phyloP scores from a whole-genome alignment of 345 rosid genomes.

The Eucalyptus pauciflora region DNA sequence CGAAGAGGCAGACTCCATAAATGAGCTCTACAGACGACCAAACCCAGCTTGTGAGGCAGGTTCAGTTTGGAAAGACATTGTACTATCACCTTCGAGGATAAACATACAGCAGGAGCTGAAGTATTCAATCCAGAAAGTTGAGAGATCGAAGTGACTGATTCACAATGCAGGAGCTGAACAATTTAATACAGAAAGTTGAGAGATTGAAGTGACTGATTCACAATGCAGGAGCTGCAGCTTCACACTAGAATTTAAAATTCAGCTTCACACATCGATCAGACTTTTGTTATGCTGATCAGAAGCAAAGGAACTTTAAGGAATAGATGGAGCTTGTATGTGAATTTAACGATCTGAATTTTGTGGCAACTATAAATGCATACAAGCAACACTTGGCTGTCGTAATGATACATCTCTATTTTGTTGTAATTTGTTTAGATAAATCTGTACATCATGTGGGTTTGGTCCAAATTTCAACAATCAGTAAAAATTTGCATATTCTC shows the following conservation, averaged over 20 bases:
- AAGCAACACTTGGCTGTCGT: not conserved
- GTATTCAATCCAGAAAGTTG: conserved; percentile 52
- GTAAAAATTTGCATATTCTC: not conserved
- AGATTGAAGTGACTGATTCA: not conserved
- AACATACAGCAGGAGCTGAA: conserved; percentile 70
- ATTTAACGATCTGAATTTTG: not conserved
- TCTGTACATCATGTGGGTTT: not conserved
- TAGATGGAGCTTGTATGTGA: not conserved
- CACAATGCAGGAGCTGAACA: conserved; percentile 36
- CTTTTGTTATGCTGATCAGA: not conserved
- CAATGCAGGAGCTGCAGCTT: not conserved
- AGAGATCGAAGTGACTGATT: conserved; percentile 6
- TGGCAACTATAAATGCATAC: not conserved
- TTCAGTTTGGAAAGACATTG: conserved; percentile 94
- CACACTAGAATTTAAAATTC: not conserved
- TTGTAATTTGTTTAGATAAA: not conserved
- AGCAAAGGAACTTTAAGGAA: not conserved
- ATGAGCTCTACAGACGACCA: conserved; percentile 57
- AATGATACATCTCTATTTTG: not conserved
- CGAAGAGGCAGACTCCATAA: conserved; percentile 71
- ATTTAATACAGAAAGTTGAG: conserved; percentile 51
- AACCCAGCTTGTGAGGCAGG: conserved; percentile 63
- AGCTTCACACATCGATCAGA: not conserved
- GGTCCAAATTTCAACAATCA: not conserved
- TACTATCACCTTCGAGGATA: conserved; percentile 75